phyloP scores from a whole-genome alignment of 2,329 filamentous ascomycete genomes.

The Hymenoscyphus occultus region DNA sequence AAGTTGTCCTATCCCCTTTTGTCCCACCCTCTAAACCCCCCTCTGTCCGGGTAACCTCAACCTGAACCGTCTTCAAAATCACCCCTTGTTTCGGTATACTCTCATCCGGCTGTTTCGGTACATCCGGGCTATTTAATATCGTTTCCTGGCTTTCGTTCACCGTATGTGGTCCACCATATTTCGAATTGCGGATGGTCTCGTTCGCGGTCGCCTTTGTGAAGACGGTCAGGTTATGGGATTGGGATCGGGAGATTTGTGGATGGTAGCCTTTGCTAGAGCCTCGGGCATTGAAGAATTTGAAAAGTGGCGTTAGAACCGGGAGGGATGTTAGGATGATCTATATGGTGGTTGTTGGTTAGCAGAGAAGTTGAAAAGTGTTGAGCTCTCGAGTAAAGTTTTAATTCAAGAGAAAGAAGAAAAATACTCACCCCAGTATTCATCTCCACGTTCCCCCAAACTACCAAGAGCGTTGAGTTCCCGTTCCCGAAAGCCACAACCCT shows the following conservation, averaged over 20 bases:
- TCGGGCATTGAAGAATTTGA: slow-evolving; percentile 4
- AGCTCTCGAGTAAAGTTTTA: no score
- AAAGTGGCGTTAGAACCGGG: slow-evolving; percentile 20
- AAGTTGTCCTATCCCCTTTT: background rate
- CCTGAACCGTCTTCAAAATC: background rate
- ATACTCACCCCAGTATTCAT: slow-evolving; percentile 53
- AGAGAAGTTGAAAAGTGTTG: background rate
- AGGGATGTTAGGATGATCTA: slow-evolving; percentile 23
- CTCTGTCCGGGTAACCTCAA: background rate
- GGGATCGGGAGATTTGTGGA: background rate
- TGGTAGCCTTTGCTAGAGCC: background rate
- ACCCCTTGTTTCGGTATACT: background rate
- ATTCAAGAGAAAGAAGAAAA: background rate
- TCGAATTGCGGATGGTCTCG: background rate
- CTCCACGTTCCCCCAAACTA: slow-evolving; percentile 56
- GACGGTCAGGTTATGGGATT: background rate
- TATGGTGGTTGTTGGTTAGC: background rate
- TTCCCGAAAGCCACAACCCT: slow-evolving; percentile 36
- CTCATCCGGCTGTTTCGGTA: background rate
- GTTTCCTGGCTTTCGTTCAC: background rate
- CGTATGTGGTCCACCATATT: background rate
- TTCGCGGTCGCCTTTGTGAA: background rate
- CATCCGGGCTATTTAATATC: background rate
- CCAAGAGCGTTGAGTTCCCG: slow-evolving; percentile 48
- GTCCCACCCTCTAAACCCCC: background rate